These are phyloP conservation scores for Haplosporangium sp. DNA, from an alignment of 371 early-diverging fungal genomes.

Conservation along the genomic window DNA sequence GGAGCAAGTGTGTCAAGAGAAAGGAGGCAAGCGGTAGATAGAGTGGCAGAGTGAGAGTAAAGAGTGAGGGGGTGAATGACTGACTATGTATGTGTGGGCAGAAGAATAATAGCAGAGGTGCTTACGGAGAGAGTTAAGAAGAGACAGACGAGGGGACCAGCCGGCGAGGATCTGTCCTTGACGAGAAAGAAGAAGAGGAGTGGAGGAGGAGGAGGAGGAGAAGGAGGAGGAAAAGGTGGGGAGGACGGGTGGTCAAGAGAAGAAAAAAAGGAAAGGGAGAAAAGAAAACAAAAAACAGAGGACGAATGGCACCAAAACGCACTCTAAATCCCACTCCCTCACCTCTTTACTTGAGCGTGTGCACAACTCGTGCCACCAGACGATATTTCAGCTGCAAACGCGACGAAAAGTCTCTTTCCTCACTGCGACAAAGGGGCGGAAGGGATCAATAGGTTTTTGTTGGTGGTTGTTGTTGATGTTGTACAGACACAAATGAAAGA, in stretches of 20 bases:
- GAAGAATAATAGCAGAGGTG: background rate
- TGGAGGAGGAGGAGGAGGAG: background rate
- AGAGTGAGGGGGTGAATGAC: background rate
- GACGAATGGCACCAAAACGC: background rate
- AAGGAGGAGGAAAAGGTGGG: background rate
- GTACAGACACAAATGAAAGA: too few species aligned
- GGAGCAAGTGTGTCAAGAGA: background rate
- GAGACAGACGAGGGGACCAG: background rate
- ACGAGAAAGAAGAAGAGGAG: background rate
- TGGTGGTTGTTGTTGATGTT: too few species aligned
- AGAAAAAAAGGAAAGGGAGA: conserved; percentile 1
- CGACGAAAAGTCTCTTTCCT: too few species aligned
- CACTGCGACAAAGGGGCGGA: too few species aligned
- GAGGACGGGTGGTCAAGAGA: background rate
- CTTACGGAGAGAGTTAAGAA: background rate
- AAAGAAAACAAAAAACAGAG: conserved; percentile 4
- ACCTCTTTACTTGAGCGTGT: too few species aligned
- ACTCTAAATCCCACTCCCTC: background rate
- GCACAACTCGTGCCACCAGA: too few species aligned
- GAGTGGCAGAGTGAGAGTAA: background rate
- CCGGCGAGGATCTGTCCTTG: background rate
- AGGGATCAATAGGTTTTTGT: too few species aligned
- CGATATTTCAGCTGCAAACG: too few species aligned
- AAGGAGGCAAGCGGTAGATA: background rate
- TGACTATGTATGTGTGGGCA: background rate